Evolutionary conservation across 495 filamentous ascomycete species (phyloP), one percentile per base, ranked within the genome.

Genomic region (Lasiosphaeria miniovina): DNA sequence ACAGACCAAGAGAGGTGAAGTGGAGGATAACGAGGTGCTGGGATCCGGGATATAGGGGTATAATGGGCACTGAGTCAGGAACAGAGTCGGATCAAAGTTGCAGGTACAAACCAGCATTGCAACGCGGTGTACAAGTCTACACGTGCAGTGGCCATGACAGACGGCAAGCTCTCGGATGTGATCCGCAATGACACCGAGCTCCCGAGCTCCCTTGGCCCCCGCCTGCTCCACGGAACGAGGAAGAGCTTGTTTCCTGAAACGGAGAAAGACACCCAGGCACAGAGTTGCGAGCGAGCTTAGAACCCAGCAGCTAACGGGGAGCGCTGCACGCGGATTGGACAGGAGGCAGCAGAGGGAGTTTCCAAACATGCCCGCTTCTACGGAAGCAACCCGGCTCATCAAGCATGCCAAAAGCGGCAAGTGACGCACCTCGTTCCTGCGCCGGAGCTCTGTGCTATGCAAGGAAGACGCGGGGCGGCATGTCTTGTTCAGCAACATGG

Each of bases 361-460:
- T 46, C 15, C 43, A 46, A 9, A 46, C 43, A 46, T 46, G 38
- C 52, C 52, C 52, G 52, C 52, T 54, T 54, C 45, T 51, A 45
- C 62, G 62, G 62, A 65, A 63, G 61, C 52, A 63, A 43, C 46
- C 53, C 61, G 59, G 58, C 58, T 58, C 54, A 54, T 50, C 14
- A 40, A 58, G 36, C 51, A 65, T 65, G 58, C 62, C 62, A 56
- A 61, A 65, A 55, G 40, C 53, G 62, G 62, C 54, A 65, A 61
- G 45, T 50, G 45, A 40, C 43, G 43, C 32, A 48, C 50, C 0
- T 54, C 33, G 62, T 65, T 65, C 62, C 62, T 65, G 62, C 62
- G 62, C 58, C 58, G 45, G 54, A 62, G 55, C 38, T 61, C 62
- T 55, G 61, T 65, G 59, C 54, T 36, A 65, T 65, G 62, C 62